These are phyloP conservation scores for Trichoderma hamatum DNA, from an alignment of 2,329 filamentous ascomycete species.

Conservation along the genomic window DNA sequence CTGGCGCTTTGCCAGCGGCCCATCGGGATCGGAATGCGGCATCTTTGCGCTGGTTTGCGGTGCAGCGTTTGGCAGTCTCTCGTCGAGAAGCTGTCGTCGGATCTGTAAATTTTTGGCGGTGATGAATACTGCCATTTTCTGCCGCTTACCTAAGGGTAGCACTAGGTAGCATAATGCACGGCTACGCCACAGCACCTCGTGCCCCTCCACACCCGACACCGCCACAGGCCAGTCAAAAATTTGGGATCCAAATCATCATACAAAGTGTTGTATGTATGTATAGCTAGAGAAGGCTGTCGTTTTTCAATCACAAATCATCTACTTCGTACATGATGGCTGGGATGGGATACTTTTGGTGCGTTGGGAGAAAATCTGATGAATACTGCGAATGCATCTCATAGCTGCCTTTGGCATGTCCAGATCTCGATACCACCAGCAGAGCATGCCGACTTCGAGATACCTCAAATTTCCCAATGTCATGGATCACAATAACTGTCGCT, in stretches of 20 bases:
- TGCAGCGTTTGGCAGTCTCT: conserved; percentile 25
- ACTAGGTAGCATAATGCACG: neutral
- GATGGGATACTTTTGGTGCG: neutral
- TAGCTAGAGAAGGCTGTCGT: neutral
- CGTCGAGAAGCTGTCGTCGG: conserved; percentile 13
- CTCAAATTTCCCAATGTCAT: neutral
- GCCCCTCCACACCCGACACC: conserved; percentile 2
- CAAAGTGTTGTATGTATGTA: neutral
- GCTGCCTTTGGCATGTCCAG: too few relatives aligned
- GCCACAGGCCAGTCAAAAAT: neutral
- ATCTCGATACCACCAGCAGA: too few relatives aligned
- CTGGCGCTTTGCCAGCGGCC: conserved; percentile 75
- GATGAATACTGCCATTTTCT: conserved; percentile 31
- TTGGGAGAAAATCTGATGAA: neutral
- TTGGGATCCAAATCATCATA: neutral
- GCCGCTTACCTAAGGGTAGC: conserved; percentile 22
- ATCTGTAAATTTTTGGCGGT: conserved; percentile 36
- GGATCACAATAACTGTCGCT: too few relatives aligned
- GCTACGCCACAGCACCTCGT: neutral
- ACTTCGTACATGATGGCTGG: neutral
- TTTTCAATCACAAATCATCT: neutral
- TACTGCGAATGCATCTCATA: neutral
- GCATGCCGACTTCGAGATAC: neutral
- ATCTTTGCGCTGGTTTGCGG: conserved; percentile 43
- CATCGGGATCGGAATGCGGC: conserved; percentile 61